phyloP scores from a whole-genome alignment of 2,329 filamentous ascomycete species.

The Nakataea oryzae region DNA sequence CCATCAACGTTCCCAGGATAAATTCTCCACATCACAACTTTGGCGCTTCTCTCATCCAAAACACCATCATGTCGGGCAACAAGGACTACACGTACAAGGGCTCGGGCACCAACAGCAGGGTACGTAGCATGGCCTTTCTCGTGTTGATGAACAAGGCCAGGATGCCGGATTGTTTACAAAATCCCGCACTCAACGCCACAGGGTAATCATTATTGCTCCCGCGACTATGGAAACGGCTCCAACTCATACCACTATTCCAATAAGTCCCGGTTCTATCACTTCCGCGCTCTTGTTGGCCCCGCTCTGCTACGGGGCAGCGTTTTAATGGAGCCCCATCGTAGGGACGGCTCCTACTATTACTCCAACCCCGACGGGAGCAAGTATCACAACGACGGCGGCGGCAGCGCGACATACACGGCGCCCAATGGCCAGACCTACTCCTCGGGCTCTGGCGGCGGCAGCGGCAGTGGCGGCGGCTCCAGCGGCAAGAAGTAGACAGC shows the following conservation, averaged over 20 bases:
- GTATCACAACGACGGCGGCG: constrained; percentile 54
- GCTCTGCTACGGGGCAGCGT: background rate
- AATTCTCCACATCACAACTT: too few species aligned
- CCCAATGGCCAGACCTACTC: constrained; percentile 28
- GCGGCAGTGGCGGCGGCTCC: constrained; percentile 2
- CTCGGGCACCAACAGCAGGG: constrained; percentile 53
- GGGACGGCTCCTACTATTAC: constrained; percentile 64
- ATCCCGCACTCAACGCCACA: constrained; percentile 16
- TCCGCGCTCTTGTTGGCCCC: background rate
- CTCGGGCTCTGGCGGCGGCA: constrained; percentile 12
- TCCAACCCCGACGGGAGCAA: constrained; percentile 58
- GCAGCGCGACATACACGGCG: constrained; percentile 49
- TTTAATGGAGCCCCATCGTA: constrained; percentile 12
- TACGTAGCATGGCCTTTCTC: constrained; percentile 17
- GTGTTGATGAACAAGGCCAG: background rate
- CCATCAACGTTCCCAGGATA: too few species aligned
- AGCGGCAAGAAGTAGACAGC: constrained; percentile 2
- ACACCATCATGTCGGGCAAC: background rate
- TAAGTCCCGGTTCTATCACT: constrained; percentile 21
- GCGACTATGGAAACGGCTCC: constrained; percentile 51
- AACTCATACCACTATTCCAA: constrained; percentile 64
- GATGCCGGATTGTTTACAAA: background rate
- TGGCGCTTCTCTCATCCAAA: too few species aligned
- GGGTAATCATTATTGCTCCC: constrained; percentile 60
- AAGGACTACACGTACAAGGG: constrained; percentile 31